Evolutionary conservation across 2,329 filamentous ascomycete species (phyloP).

Genomic region (Sclerotinia borealis): DNA sequence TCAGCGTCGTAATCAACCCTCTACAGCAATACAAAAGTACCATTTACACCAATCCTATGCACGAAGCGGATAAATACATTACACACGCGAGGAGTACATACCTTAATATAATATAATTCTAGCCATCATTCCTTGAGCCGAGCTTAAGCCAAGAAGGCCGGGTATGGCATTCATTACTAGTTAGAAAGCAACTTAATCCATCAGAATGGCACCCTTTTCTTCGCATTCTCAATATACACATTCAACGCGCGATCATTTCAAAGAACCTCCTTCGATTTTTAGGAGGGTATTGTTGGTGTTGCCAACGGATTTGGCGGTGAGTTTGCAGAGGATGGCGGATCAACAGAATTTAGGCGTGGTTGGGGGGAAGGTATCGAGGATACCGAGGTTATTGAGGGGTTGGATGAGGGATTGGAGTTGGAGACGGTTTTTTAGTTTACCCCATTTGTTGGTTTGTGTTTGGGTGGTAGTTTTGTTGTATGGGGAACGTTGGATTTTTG

Average conservation of each 20-base stretch:
- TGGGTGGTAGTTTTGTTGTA: constrained; percentile 78
- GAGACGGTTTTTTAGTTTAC: constrained; percentile 53
- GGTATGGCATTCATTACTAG: background rate
- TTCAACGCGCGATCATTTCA: constrained; percentile 25
- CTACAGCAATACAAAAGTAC: background rate
- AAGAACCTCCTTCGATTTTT: constrained; percentile 26
- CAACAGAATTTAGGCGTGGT: constrained; percentile 14
- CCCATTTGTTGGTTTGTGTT: constrained; percentile 60
- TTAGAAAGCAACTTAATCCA: background rate
- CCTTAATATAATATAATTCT: background rate
- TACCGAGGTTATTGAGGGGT: constrained; percentile 19
- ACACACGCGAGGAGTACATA: background rate
- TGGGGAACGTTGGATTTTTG: constrained; percentile 78
- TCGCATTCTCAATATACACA: constrained; percentile 21
- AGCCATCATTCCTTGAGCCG: background rate
- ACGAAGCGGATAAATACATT: background rate
- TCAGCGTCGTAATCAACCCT: constrained; percentile 3
- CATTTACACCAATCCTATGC: background rate
- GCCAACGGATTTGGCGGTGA: constrained; percentile 20
- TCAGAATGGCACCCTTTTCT: constrained; percentile 19
- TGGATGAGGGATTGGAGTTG: constrained; percentile 40
- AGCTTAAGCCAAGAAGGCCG: background rate
- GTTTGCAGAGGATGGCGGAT: constrained; percentile 25
- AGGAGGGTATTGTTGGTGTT: constrained; percentile 23
- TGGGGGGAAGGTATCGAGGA: constrained; percentile 15